Evolutionary conservation across 805 yeast genomes (phyloP).

Genomic region (Candida nemodendra): DNA sequence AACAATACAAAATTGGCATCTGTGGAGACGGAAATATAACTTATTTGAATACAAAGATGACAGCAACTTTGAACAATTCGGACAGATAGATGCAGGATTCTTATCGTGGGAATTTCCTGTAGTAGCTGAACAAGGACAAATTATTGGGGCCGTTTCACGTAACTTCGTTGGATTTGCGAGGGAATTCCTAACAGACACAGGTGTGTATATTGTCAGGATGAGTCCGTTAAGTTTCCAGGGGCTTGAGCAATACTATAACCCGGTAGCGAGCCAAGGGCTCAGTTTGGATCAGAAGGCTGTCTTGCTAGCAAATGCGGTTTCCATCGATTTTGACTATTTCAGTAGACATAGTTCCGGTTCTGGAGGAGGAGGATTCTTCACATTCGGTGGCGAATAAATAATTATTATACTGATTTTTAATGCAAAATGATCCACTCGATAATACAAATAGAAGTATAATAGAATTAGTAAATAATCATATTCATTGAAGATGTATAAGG

Average conservation of each 20-base stretch:
- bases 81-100: constrained; percentile 83
- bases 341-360: constrained; percentile 80
- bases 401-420: too few species aligned
- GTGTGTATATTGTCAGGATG: constrained; percentile 84
- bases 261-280: constrained; percentile 42
- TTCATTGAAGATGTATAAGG: too few species aligned
- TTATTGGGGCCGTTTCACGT: constrained; percentile 78
- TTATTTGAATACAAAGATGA: constrained; percentile 51
- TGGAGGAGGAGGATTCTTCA: constrained; percentile 42
- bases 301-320: constrained; percentile 80
- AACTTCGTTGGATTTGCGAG: constrained; percentile 95
- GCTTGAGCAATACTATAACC: constrained; percentile 49
- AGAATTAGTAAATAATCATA: too few species aligned
- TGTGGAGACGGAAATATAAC: constrained; percentile 88
- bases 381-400: constrained; percentile 19
- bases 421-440: too few species aligned
- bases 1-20: constrained; percentile 89
- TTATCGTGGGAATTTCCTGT: constrained; percentile 86
- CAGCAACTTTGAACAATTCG: constrained; percentile 70
- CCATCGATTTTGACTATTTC: constrained; percentile 94
- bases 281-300: constrained; percentile 83
- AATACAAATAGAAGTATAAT: too few species aligned
- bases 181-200: constrained; percentile 92
- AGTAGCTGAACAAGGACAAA: constrained; percentile 50
- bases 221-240: constrained; percentile 69